Evolutionary conservation across 192 early-diverging fungal genomes (phyloP).

Genomic region (Podila verticillata): DNA sequence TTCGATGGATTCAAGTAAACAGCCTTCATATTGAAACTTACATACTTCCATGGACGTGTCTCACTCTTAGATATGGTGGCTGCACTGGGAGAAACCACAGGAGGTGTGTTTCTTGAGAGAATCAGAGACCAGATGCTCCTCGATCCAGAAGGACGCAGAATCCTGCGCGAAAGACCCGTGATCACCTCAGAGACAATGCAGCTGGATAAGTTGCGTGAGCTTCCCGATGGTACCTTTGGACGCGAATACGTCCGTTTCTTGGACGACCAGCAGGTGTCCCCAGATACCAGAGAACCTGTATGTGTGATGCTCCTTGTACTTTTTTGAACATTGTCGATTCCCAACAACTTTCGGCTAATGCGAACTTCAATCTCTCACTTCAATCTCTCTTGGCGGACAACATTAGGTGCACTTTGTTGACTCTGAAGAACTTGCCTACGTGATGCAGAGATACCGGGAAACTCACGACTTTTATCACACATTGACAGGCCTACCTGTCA

Average conservation of each 20-base stretch:
- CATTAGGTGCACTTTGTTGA: constrained; percentile 85
- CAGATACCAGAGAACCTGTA: constrained; percentile 82
- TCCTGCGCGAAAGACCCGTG: constrained; percentile 83
- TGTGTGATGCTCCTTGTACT: background rate
- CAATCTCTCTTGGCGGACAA: no score
- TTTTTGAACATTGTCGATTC: no score
- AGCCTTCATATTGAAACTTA: no score
- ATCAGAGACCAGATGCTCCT: constrained; percentile 86
- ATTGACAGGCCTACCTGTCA: constrained; percentile 80
- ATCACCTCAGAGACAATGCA: constrained; percentile 78
- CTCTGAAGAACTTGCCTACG: constrained; percentile 91
- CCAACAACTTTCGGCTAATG: no score
- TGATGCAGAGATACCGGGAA: constrained; percentile 93
- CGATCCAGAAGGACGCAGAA: constrained; percentile 78
- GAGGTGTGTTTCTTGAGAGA: constrained; percentile 67
- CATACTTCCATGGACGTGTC: no score
- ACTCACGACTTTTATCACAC: constrained; percentile 96
- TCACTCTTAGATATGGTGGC: constrained; percentile 80
- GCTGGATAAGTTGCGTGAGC: constrained; percentile 67
- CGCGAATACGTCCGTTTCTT: constrained; percentile 85
- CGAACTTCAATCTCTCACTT: no score
- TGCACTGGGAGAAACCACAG: constrained; percentile 90
- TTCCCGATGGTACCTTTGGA: constrained; percentile 85
- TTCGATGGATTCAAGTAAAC: background rate
- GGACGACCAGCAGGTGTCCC: constrained; percentile 80